phyloP scores from a whole-genome alignment of 2,329 filamentous ascomycete genomes.

The Rutstroemia sp. region DNA sequence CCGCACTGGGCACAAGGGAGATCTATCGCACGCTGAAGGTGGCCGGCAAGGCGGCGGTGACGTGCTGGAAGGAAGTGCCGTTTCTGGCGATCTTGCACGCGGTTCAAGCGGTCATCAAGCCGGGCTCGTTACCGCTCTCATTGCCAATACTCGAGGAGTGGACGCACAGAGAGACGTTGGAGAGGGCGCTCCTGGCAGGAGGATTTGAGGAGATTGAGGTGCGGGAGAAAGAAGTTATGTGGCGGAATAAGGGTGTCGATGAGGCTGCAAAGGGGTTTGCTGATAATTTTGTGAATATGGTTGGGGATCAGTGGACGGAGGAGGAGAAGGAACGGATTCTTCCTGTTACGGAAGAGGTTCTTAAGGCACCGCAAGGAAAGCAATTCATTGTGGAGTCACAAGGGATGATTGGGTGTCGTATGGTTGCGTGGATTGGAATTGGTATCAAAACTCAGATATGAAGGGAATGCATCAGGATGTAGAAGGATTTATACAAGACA shows the following conservation, averaged over 20 bases:
- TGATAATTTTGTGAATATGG: background rate
- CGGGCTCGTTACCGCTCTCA: background rate
- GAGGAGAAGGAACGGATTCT: background rate
- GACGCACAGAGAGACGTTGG: background rate
- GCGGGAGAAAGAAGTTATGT: background rate
- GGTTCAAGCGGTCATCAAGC: background rate
- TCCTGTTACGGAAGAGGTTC: background rate
- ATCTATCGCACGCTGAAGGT: slow-evolving; percentile 82
- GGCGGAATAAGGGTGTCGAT: background rate
- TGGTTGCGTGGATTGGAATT: background rate
- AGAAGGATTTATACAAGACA: background rate
- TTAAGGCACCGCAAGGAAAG: background rate
- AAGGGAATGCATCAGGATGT: background rate
- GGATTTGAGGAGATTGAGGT: background rate
- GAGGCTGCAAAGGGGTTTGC: background rate
- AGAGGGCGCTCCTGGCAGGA: background rate
- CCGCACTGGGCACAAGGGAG: slow-evolving; percentile 65
- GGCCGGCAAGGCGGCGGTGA: slow-evolving; percentile 55
- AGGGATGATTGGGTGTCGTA: background rate
- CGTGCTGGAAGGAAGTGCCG: background rate
- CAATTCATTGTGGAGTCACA: background rate
- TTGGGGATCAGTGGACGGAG: background rate
- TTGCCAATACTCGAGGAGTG: background rate
- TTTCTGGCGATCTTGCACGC: background rate
- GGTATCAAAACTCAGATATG: background rate